A percentile compares a stretch with the other conserved stretches of the same genome.
Conservation (phyloP, 2,329 filamentous ascomycete genomes). For the Spiromastix sp. region DNA sequence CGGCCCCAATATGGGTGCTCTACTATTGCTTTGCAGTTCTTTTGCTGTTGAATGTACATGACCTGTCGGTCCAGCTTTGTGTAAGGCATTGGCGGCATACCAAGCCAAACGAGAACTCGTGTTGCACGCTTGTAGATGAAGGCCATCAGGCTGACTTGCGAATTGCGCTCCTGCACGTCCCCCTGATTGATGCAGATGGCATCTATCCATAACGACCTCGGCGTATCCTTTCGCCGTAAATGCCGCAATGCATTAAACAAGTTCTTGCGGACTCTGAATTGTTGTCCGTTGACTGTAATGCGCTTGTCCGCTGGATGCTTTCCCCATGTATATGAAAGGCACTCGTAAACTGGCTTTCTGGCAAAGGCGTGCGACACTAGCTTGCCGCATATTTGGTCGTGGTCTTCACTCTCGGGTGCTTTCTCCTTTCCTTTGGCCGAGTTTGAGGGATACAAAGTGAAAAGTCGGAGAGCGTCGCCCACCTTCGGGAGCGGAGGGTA, state of each 20-base stretch:
- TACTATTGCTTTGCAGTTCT: no score
- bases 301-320: not conserved
- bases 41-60: no score
- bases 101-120: constrained; percentile 9
- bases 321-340: constrained; percentile 6
- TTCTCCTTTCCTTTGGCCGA: no score
- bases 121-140: constrained; percentile 9
- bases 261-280: constrained; percentile 1
- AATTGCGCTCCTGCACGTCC: constrained; percentile 7
- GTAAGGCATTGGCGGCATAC: no score
- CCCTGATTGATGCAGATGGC: constrained; percentile 12
- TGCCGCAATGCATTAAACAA: constrained; percentile 5
- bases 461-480: no score
- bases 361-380: not conserved
- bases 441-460: no score
- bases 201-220: constrained; percentile 9
- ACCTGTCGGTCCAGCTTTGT: no score
- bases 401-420: no score
- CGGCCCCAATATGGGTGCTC: no score
- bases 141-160: constrained; percentile 10
- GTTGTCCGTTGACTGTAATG: constrained; percentile 2
- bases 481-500: no score
- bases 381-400: constrained; percentile 3
- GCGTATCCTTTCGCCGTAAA: constrained; percentile 1
- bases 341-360: constrained; percentile 2